These are phyloP conservation scores for Penicillium corylophilum DNA, from an alignment of 2,329 filamentous ascomycete genomes.

Conservation along the genomic window DNA sequence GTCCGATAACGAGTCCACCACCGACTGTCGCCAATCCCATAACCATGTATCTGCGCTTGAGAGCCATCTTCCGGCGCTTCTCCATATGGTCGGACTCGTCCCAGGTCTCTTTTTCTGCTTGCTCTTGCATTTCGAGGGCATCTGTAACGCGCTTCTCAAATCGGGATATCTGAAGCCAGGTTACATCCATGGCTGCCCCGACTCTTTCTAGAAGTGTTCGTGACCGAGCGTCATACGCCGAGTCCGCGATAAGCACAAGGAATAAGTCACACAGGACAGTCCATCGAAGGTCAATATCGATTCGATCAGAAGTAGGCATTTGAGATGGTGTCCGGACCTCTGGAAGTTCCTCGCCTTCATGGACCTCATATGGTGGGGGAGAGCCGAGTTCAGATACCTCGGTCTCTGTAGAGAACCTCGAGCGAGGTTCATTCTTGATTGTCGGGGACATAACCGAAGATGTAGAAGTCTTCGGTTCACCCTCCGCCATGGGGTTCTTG, in stretches of 20 bases:
- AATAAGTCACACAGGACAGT: conserved; percentile 96
- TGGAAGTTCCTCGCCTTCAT: conserved; percentile 69
- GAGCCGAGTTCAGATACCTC: conserved; percentile 51
- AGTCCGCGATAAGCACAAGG: conserved; percentile 92
- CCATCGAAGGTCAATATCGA: conserved; percentile 96
- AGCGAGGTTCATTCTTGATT: conserved; percentile 23
- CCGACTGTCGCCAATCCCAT: conserved; percentile 97
- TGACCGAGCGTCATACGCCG: conserved; percentile 86
- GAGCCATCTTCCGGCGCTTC: conserved; percentile 72
- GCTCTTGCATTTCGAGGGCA: conserved; percentile 95
- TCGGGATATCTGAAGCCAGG: conserved; percentile 89
- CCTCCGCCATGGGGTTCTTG: conserved; percentile 80
- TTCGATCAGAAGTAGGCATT: conserved; percentile 74
- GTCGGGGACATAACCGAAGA: conserved; percentile 35
- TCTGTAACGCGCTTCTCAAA: conserved; percentile 98
- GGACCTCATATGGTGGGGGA: conserved; percentile 57
- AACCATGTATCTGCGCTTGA: conserved; percentile 83
- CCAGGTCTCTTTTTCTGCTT: conserved; percentile 93
- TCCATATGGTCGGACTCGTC: conserved; percentile 96
- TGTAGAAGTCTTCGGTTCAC: conserved; percentile 38
- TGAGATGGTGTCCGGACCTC: conserved; percentile 81
- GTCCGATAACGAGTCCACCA: conserved; percentile 88
- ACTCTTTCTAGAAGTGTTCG: conserved; percentile 80
- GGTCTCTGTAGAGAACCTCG: conserved; percentile 35
- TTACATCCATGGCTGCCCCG: conserved; percentile 73